Conservation (phyloP, 1,284 basidiomycete genomes). For the Microbotryum scabiosae region DNA sequence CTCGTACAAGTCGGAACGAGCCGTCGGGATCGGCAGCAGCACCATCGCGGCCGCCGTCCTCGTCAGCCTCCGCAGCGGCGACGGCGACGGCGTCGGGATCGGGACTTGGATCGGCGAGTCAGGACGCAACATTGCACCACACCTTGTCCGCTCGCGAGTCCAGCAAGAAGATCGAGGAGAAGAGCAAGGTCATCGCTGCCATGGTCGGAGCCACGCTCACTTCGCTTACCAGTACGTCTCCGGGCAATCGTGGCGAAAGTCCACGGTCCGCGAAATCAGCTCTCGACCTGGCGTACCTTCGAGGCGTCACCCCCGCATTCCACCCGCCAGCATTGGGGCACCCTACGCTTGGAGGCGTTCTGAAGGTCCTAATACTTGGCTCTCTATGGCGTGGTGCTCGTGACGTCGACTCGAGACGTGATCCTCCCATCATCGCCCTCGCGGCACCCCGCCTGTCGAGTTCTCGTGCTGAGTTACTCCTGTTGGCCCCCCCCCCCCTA, state of each 20-base stretch:
- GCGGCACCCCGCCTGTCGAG: not conserved
- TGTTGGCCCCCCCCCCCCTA: too few species aligned
- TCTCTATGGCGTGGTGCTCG: too few species aligned
- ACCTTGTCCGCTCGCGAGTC: not conserved
- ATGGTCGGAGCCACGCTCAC: constrained; percentile 31
- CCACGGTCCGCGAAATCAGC: not conserved
- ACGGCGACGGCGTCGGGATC: not conserved
- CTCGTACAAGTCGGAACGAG: not conserved
- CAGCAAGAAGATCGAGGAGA: constrained; percentile 6
- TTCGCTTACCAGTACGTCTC: constrained; percentile 30
- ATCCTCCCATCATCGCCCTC: not conserved
- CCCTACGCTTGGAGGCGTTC: too few species aligned
- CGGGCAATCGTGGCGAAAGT: not conserved
- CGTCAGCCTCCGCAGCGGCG: constrained; percentile 1
- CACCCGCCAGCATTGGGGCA: not conserved
- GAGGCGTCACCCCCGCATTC: not conserved
- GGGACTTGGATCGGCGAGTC: not conserved
- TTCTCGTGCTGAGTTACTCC: too few species aligned
- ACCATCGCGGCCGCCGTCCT: not conserved
- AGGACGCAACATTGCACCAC: not conserved
- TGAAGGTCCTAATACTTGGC: too few species aligned
- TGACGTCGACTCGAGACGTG: too few species aligned
- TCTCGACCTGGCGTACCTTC: not conserved
- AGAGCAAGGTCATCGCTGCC: constrained; percentile 33
- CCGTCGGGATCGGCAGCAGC: not conserved